phyloP scores from a whole-genome alignment of 179 eudicot genomes.

The Beta macrorhiza region DNA sequence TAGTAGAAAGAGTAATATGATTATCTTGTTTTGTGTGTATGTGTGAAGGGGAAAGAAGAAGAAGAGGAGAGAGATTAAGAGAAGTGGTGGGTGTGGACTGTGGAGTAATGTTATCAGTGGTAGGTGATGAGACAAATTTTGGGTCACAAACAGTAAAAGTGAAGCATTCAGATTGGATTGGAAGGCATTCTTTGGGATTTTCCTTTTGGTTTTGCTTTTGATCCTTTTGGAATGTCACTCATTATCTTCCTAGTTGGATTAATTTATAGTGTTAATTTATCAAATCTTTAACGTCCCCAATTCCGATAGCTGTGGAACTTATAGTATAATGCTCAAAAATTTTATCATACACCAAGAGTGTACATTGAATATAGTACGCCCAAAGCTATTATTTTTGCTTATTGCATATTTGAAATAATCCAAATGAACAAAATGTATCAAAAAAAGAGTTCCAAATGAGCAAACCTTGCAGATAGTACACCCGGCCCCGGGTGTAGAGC shows the following conservation, averaged over 20 bases:
- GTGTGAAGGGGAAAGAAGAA: slow-evolving; percentile 4
- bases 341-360: too few relatives aligned
- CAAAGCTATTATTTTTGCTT: too few relatives aligned
- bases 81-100: slow-evolving; percentile 41
- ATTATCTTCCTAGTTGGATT: slow-evolving; percentile 21
- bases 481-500: too few relatives aligned
- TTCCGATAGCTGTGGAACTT: background rate
- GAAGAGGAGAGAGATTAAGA: slow-evolving; percentile 5
- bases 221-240: slow-evolving; percentile 24
- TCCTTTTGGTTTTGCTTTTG: slow-evolving; percentile 16
- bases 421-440: too few relatives aligned
- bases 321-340: too few relatives aligned
- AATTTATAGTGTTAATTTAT: background rate
- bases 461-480: too few relatives aligned
- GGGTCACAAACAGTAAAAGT: slow-evolving; percentile 32
- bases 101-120: slow-evolving; percentile 46
- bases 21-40: background rate
- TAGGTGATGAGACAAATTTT: slow-evolving; percentile 54
- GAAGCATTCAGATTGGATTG: slow-evolving; percentile 24
- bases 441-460: too few relatives aligned
- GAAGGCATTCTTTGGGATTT: slow-evolving; percentile 26
- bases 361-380: too few relatives aligned
- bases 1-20: background rate
- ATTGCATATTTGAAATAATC: too few relatives aligned
- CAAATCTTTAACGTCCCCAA: too few relatives aligned